Percentiles rank a stretch among this genome's conserved stretches.
Conservation (phyloP, 2,329 filamentous ascomycete genomes). For the Penicillium sp. region DNA sequence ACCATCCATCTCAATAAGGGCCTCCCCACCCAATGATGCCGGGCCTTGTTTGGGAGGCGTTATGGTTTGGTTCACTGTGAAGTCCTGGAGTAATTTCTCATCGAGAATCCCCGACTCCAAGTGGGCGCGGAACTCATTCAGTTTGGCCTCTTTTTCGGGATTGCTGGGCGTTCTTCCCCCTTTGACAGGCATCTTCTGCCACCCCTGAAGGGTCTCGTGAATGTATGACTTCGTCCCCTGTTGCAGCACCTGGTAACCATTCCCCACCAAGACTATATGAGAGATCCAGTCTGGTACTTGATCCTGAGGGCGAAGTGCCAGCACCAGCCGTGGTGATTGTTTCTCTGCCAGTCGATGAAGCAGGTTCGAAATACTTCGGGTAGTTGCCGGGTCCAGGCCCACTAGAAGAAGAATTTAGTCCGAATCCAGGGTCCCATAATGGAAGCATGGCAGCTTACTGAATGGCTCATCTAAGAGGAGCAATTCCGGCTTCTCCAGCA, state of each 20-base stretch:
- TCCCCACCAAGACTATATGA: constrained; percentile 72
- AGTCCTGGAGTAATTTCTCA: constrained; percentile 28
- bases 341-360: constrained; percentile 68
- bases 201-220: constrained; percentile 42
- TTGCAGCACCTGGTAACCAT: constrained; percentile 64
- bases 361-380: constrained; percentile 69
- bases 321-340: constrained; percentile 69
- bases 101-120: constrained; percentile 28
- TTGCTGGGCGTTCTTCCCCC: background rate
- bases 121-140: constrained; percentile 14
- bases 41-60: constrained; percentile 13
- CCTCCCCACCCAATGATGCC: constrained; percentile 57
- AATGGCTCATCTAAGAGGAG: constrained; percentile 91
- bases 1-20: constrained; percentile 83
- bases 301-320: constrained; percentile 83
- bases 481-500: constrained; percentile 77
- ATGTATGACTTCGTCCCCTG: constrained; percentile 69
- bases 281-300: constrained; percentile 87
- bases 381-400: constrained; percentile 86
- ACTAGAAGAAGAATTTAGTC: constrained; percentile 47
- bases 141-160: constrained; percentile 12
- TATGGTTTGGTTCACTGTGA: constrained; percentile 22
- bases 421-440: background rate
- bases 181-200: constrained; percentile 26
- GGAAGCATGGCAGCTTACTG: constrained; percentile 50